A percentile compares a stretch with the other conserved stretches of the same genome.
Evolutionary conservation across 2,329 filamentous ascomycete genomes (phyloP).

Genomic region (Phaeosphaeriaceae sp.): DNA sequence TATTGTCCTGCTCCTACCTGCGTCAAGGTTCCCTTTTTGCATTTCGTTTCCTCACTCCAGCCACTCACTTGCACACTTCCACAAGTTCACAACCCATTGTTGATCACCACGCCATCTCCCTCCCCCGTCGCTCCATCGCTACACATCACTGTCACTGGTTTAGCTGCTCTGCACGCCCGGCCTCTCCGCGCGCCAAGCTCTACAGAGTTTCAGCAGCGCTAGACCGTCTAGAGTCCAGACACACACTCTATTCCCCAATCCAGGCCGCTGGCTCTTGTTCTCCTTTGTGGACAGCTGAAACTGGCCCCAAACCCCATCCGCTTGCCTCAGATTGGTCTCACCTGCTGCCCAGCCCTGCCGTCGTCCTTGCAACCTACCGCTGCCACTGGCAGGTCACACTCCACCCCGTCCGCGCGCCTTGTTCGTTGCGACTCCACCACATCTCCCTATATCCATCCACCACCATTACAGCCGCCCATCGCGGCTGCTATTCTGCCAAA

Average conservation of each 20-base stretch:
- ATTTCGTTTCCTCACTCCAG: slow-evolving; percentile 1
- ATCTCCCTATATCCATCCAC: slow-evolving; percentile 26
- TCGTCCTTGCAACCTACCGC: slow-evolving; percentile 18
- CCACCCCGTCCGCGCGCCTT: slow-evolving; percentile 18
- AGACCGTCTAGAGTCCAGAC: slow-evolving; percentile 21
- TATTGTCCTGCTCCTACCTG: too few relatives aligned
- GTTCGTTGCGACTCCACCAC: slow-evolving; percentile 12
- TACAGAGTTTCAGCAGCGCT: slow-evolving; percentile 30
- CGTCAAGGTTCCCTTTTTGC: background rate
- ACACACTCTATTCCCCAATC: slow-evolving; percentile 16
- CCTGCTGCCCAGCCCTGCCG: slow-evolving; percentile 30
- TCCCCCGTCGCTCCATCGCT: background rate
- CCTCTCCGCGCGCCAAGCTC: slow-evolving; percentile 34
- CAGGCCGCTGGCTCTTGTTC: slow-evolving; percentile 27
- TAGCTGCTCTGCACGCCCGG: slow-evolving; percentile 13
- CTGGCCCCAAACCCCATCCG: slow-evolving; percentile 7
- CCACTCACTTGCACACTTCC: slow-evolving; percentile 7
- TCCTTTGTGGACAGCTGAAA: slow-evolving; percentile 3
- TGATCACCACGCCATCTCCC: too few relatives aligned
- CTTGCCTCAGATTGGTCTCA: slow-evolving; percentile 42
- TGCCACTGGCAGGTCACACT: slow-evolving; percentile 7
- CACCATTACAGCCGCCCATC: slow-evolving; percentile 36
- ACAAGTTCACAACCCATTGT: too few relatives aligned
- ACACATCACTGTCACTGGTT: background rate
- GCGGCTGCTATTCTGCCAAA: slow-evolving; percentile 53